Percentiles rank a stretch among this genome's conserved stretches.
phyloP scores from a whole-genome alignment of 352 stramenopile species.

The Phytophthora ramorum region DNA sequence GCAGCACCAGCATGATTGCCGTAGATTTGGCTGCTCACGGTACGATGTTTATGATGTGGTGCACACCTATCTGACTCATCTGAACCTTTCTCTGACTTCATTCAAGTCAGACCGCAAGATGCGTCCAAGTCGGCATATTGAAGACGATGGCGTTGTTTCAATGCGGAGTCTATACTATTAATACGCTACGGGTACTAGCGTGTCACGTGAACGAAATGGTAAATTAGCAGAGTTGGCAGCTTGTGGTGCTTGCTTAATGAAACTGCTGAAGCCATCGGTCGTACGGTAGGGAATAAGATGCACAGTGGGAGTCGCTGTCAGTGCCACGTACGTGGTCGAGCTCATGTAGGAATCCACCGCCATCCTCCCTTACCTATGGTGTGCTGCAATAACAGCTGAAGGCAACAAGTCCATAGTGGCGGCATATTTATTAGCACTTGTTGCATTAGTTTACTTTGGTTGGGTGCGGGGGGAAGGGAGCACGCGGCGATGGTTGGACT shows the following conservation, averaged over 20 bases:
- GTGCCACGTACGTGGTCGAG: conserved; percentile 21
- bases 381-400: background rate
- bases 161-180: background rate
- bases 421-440: conserved; percentile 29
- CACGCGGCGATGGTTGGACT: conserved; percentile 1
- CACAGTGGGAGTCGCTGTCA: conserved; percentile 17
- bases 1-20: conserved; percentile 37
- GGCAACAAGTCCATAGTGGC: background rate
- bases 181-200: background rate
- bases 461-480: background rate
- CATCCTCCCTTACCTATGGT: background rate
- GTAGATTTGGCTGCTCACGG: background rate
- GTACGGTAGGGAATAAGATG: conserved; percentile 26
- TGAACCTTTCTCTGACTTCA: conserved; percentile 29
- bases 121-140: background rate
- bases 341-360: background rate
- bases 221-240: no score
- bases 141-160: background rate
- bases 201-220: no score
- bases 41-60: conserved; percentile 1
- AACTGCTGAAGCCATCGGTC: conserved; percentile 12
- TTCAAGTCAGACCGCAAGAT: conserved; percentile 4
- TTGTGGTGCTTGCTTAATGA: background rate
- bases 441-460: conserved; percentile 34
- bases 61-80: conserved; percentile 15